Conservation (phyloP, 1,284 basidiomycete genomes). For the Pascua guehoae region DNA sequence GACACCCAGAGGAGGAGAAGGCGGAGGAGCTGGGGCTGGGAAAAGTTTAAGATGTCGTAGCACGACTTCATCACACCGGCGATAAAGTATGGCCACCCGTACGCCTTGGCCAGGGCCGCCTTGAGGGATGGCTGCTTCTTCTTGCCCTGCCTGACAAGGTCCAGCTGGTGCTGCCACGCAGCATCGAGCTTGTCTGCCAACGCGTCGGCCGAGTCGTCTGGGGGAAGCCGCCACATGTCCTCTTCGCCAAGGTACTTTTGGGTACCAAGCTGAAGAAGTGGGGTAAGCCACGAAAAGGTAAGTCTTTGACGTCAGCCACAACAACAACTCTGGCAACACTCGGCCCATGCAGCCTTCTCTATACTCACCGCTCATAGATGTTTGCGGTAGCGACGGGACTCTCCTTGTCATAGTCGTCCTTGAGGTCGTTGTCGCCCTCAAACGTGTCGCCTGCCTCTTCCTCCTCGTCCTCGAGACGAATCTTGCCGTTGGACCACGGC, state of each 20-base stretch:
- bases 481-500: constrained; percentile 29
- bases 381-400: constrained; percentile 77
- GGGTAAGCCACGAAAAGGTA: constrained; percentile 8
- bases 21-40: constrained; percentile 84
- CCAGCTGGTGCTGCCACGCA: constrained; percentile 50
- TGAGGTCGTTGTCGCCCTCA: constrained; percentile 21
- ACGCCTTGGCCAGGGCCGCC: constrained; percentile 68
- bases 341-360: no score
- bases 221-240: constrained; percentile 66
- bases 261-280: constrained; percentile 41
- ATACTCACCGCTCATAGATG: constrained; percentile 58
- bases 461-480: constrained; percentile 37
- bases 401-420: constrained; percentile 57
- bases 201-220: constrained; percentile 67
- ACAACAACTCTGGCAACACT: neutral
- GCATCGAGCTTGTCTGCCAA: constrained; percentile 62
- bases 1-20: constrained; percentile 78
- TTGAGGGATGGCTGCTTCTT: constrained; percentile 67
- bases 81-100: constrained; percentile 69
- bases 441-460: constrained; percentile 40
- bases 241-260: constrained; percentile 64
- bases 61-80: constrained; percentile 68
- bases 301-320: neutral
- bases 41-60: constrained; percentile 77
- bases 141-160: constrained; percentile 52